Base-by-base conservation (phyloP, 306 rosid genomes). In the Gynostemma pentaphyllum region DNA sequence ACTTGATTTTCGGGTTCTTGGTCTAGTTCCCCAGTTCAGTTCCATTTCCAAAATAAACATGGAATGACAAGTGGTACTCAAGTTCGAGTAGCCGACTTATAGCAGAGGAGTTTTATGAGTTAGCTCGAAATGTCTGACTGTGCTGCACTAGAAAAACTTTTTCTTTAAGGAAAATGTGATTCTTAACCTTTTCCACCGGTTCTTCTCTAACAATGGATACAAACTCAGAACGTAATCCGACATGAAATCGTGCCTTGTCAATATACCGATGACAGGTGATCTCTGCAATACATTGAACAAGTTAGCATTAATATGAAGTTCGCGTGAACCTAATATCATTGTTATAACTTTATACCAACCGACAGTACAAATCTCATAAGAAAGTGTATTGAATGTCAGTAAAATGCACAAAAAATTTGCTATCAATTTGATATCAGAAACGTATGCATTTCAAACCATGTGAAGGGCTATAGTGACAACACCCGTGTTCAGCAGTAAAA, bases 241-340 rank as follows among this genome's bases (percentile, higher is more conserved):
- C 83, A 76, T 92, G 78, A 92, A 92, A 72, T 92, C 95, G 14
- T 92, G 99, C 72, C 99, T 75, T 1, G 95, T 92, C 72, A 88
- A 69, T 68, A 92, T 81, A 23, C 99, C 96, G 41, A 84, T 88
- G 42, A 88, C 85, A 0, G 95, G 95, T 32, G 80, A 74, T 77
- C 84, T 75, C 99, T 92, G 99, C 84, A 78, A 56, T 55, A 29
- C 8, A 45, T 19, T 0, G 0, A 24, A 56, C 45, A 59, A 26
- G 69, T 56, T 4, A 64, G 34, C 27, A 40, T 14, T 18, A 32
- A 14, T 28, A 15, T 40, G 23, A 24, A 66, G 40, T 55, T 57
- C 45, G 10, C 13, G 5, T 2, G 42, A 55, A 16, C 4, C 1
- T 5, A 55, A 16, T 16, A 56, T 15, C 62, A 5, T 34, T 56